phyloP scores from a whole-genome alignment of 1,284 basidiomycete genomes.

The Phylloporus sp. region DNA sequence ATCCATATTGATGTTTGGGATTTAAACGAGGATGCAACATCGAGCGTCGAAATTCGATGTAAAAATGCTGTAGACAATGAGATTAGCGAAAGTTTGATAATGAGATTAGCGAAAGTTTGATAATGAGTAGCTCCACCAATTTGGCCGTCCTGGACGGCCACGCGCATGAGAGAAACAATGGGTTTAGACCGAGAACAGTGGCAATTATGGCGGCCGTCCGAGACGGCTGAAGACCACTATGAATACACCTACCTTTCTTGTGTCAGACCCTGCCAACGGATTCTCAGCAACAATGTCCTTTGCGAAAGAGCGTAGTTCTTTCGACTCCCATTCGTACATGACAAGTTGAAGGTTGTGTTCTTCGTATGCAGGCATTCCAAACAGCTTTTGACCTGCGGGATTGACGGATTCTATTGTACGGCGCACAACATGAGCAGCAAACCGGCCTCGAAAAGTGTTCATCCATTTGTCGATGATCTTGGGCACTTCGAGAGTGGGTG shows the following conservation, averaged over 20 bases:
- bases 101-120: too few relatives aligned
- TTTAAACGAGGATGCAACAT: slow-evolving; percentile 11
- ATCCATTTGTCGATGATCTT: neutral
- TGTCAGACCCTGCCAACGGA: too few relatives aligned
- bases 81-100: neutral
- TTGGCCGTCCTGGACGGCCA: too few relatives aligned
- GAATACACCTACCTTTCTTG: too few relatives aligned
- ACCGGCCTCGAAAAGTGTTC: neutral
- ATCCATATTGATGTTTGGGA: neutral
- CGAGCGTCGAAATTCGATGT: slow-evolving; percentile 17
- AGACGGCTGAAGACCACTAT: too few relatives aligned
- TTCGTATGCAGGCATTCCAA: neutral
- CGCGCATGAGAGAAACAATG: too few relatives aligned
- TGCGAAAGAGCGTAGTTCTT: neutral
- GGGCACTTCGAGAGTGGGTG: neutral
- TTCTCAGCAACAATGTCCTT: too few relatives aligned
- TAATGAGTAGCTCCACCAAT: too few relatives aligned
- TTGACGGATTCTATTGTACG: neutral
- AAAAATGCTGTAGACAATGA: slow-evolving; percentile 13
- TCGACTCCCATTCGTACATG: neutral
- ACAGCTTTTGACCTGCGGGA: neutral
- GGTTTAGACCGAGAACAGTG: too few relatives aligned
- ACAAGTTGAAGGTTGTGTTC: neutral
- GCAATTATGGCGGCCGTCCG: too few relatives aligned
- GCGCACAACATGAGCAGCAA: neutral